Percentiles rank a stretch among this genome's conserved stretches.
Conservation (phyloP, 208 protist species). For the Leishmania gerbilli region DNA sequence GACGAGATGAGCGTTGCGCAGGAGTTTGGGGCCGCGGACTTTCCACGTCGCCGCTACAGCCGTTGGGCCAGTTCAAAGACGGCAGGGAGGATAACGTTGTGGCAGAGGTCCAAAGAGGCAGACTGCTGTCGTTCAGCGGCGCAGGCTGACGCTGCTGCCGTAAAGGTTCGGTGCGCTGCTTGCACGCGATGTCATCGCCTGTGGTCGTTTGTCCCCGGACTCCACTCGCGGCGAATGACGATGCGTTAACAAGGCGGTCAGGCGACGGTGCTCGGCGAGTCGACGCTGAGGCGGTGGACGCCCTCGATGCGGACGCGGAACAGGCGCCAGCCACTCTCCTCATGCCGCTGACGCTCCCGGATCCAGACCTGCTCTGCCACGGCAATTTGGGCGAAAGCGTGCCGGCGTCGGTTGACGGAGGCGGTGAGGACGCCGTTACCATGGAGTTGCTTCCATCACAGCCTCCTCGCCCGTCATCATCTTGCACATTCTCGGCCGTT, state of each 20-base stretch:
- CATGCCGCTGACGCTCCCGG: neutral
- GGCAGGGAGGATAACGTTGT: constrained; percentile 24
- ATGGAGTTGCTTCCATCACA: neutral
- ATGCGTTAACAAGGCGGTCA: constrained; percentile 11
- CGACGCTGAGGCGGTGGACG: constrained; percentile 14
- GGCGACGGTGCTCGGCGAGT: constrained; percentile 25
- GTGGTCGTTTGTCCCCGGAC: neutral
- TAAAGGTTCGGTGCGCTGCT: neutral
- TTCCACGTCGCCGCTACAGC: neutral
- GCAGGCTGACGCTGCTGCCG: neutral
- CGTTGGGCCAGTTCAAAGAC: neutral
- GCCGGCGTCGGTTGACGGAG: constrained; percentile 18
- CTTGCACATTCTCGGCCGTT: neutral
- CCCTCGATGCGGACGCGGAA: constrained; percentile 3
- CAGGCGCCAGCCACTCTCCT: neutral
- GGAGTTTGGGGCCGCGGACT: constrained; percentile 20
- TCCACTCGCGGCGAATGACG: neutral
- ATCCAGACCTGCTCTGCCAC: neutral
- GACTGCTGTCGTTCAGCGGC: constrained; percentile 19
- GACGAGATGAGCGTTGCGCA: neutral
- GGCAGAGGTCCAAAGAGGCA: constrained; percentile 26
- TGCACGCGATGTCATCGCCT: neutral
- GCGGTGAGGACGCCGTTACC: constrained; percentile 12
- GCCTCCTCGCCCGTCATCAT: neutral
- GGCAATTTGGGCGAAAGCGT: constrained; percentile 5